Percentiles rank a stretch among this genome's conserved stretches.
Conservation (phyloP, 805 yeast species). For the Candida silvicultrix region DNA sequence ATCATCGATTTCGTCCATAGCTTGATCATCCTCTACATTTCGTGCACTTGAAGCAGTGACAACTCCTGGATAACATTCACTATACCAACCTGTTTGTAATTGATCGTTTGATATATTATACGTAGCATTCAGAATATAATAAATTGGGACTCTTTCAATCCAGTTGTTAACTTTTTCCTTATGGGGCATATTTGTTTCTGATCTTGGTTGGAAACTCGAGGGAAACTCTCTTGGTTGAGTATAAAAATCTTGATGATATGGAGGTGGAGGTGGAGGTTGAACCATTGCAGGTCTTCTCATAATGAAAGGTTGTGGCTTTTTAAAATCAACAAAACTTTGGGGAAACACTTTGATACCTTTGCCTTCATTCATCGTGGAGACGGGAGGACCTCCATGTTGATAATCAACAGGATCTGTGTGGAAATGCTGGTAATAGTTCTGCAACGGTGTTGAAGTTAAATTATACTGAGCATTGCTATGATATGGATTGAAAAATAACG, state of each 20-base stretch:
- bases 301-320: neutral
- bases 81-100: conserved; percentile 22
- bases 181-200: conserved; percentile 55
- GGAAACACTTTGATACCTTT: neutral
- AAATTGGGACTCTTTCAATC: conserved; percentile 54
- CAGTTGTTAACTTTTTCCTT: conserved; percentile 61
- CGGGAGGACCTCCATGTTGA: no score
- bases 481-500: no score
- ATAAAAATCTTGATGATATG: neutral
- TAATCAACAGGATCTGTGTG: no score
- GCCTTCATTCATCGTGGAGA: no score
- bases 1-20: neutral
- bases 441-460: neutral
- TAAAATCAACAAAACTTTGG: neutral
- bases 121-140: conserved; percentile 16
- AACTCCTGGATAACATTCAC: conserved; percentile 48
- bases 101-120: conserved; percentile 1
- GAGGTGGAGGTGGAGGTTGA: neutral
- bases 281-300: neutral
- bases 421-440: neutral
- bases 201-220: conserved; percentile 52
- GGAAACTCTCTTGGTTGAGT: conserved; percentile 30
- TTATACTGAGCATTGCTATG: neutral
- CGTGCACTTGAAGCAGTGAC: conserved; percentile 18
- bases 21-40: neutral